Evolutionary conservation across 768 basidiomycete genomes (phyloP), one percentile per base, ranked within the genome.

Genomic region (Leccinum rimulosum): DNA sequence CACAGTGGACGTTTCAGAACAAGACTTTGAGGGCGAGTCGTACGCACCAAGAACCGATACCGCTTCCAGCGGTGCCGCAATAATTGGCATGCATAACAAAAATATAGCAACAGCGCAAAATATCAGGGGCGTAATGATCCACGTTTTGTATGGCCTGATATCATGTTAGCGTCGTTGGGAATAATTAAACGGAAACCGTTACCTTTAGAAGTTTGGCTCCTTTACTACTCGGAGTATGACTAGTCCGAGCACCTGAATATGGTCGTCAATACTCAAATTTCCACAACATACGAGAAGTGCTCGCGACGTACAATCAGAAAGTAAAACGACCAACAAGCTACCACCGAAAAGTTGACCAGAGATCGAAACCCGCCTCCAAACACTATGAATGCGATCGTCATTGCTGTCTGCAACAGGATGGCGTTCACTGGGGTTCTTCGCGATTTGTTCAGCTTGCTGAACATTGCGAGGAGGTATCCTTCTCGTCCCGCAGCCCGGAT

Each of bases 401-500:
- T 77, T 3, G 67, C 72, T 1, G 89, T 82, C 69, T 97, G 91
- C 27, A 98, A 78, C 19, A 89, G 74, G 57, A 94, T 85, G 6
- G 95, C 96, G 67, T 97, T 95, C 48, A 94, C 67, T 0, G 96
- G 97, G 1, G 97, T 98, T 65, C 84, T 82, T 38, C 93, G 82
- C 3, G 82, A 82, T 35, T 78, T 73, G 70, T 96, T 88, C 52
- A 95, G 75, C 45, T 82, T 82, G 14, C 92, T 87, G 69, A 99
- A 98, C 53, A 94, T 63, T 6, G 84, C 80, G 0, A 97, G 96
- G 28, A 99, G 80, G 72, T 89, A 95, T 15, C 87, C 83, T 74
- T 98, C 95, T 64, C 87, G 84, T 22, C 92, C 91, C 7, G 96
- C 93, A 11, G 89, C 91, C 61, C 87, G 94, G 43, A 99, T 89